Conservation (phyloP, 805 yeast genomes). For the Metschnikowia chrysomelidarum region DNA sequence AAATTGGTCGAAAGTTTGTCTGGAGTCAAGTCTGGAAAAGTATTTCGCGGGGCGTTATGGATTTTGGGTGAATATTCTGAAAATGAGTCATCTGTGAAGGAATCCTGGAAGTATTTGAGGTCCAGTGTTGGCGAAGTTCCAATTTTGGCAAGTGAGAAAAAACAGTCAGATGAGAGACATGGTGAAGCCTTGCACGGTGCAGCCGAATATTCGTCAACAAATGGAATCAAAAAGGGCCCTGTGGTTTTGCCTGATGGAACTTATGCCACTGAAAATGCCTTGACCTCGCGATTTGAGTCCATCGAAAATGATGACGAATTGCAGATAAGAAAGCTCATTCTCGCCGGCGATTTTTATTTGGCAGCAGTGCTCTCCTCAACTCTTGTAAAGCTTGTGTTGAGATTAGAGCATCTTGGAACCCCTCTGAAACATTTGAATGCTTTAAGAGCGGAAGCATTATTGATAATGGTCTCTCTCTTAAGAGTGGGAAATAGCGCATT, state of each 20-base stretch:
- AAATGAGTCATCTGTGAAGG: constrained; percentile 68
- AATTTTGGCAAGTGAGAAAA: constrained; percentile 70
- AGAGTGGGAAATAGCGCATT: constrained; percentile 78
- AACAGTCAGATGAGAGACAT: constrained; percentile 27
- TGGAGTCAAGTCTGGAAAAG: constrained; percentile 79
- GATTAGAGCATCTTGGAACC: constrained; percentile 59
- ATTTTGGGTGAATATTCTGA: constrained; percentile 88
- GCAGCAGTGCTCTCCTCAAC: constrained; percentile 87
- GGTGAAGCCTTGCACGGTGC: constrained; percentile 18
- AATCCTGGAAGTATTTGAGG: constrained; percentile 85
- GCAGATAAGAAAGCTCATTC: constrained; percentile 75
- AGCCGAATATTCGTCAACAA: not conserved
- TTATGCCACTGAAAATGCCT: constrained; percentile 90
- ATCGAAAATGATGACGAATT: constrained; percentile 50
- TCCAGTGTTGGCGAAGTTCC: constrained; percentile 88
- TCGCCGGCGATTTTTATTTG: constrained; percentile 87
- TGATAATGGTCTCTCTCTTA: constrained; percentile 86
- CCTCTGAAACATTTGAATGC: constrained; percentile 69
- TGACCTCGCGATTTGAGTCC: constrained; percentile 45
- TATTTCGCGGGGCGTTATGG: constrained; percentile 93
- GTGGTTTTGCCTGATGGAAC: constrained; percentile 98
- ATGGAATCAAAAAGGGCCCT: constrained; percentile 51
- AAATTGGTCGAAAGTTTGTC: constrained; percentile 64
- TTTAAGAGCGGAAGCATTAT: constrained; percentile 89
- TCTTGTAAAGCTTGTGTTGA: constrained; percentile 79